phyloP scores from a whole-genome alignment of 441 rosid species.

The Geranium incanum region DNA sequence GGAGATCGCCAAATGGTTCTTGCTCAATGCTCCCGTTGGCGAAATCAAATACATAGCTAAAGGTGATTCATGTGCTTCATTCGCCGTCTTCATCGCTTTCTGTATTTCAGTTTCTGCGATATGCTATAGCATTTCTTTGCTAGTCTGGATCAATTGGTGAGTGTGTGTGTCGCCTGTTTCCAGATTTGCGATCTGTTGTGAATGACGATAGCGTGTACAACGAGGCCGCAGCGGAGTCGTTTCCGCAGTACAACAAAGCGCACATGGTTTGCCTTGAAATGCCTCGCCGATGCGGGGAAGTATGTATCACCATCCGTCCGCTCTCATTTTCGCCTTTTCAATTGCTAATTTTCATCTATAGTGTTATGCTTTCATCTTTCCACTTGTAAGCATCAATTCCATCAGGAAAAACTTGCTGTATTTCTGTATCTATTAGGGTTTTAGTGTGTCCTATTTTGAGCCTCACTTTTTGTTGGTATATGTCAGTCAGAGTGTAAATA shows the following conservation, averaged over 20 bases:
- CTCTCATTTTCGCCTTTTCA: not conserved
- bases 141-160: not conserved
- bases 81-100: not conserved
- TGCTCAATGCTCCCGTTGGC: slow-evolving; percentile 86
- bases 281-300: slow-evolving; percentile 62
- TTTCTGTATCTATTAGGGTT: too few relatives aligned
- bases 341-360: not conserved
- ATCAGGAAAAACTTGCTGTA: not conserved
- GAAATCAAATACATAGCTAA: slow-evolving; percentile 87
- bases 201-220: slow-evolving; percentile 53
- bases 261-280: slow-evolving; percentile 83
- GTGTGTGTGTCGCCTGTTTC: slow-evolving; percentile 16
- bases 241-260: slow-evolving; percentile 75
- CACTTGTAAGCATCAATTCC: not conserved
- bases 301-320: slow-evolving; percentile 24
- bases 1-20: slow-evolving; percentile 98
- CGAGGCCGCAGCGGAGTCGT: slow-evolving; percentile 75
- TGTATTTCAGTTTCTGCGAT: not conserved
- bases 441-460: too few relatives aligned
- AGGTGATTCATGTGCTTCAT: slow-evolving; percentile 29
- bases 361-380: not conserved
- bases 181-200: slow-evolving; percentile 75
- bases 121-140: not conserved
- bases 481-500: not conserved
- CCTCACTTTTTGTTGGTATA: not conserved